Evolutionary conservation across 306 rosid species (phyloP).

Genomic region (Rosa rugosa): DNA sequence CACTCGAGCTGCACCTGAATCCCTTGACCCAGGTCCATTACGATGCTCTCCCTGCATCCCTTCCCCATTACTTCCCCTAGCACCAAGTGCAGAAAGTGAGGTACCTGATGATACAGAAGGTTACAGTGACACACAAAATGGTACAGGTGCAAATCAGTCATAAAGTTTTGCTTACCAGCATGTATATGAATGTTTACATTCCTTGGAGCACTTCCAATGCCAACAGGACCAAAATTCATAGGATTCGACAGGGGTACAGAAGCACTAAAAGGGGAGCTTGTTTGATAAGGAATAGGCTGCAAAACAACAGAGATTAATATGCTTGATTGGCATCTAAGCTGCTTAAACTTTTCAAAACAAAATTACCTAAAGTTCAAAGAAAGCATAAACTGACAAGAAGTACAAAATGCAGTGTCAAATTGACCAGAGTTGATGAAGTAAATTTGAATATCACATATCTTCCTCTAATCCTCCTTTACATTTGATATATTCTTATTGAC

Average conservation of each 20-base stretch:
- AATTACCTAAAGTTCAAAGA: not conserved
- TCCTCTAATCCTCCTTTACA: not conserved
- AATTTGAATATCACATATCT: not conserved
- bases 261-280: slow-evolving; percentile 70
- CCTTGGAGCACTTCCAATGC: slow-evolving; percentile 86
- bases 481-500: not conserved
- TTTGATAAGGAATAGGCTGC: slow-evolving; percentile 93
- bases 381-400: not conserved
- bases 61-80: slow-evolving; percentile 74
- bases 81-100: slow-evolving; percentile 65
- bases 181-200: slow-evolving; percentile 93
- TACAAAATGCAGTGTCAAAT: not conserved
- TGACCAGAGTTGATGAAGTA: not conserved
- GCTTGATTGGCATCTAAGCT: slow-evolving; percentile 8
- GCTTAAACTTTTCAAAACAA: not conserved
- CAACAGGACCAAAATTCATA: slow-evolving; percentile 61
- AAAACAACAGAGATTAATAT: slow-evolving; percentile 9
- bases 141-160: slow-evolving; percentile 1
- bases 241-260: slow-evolving; percentile 69
- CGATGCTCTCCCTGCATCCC: slow-evolving; percentile 56
- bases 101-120: slow-evolving; percentile 40
- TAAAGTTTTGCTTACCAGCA: slow-evolving; percentile 57
- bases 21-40: slow-evolving; percentile 54
- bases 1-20: slow-evolving; percentile 52
- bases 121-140: slow-evolving; percentile 23